phyloP scores from a whole-genome alignment of 345 rosid species.

The Lumnitzera racemosa region DNA sequence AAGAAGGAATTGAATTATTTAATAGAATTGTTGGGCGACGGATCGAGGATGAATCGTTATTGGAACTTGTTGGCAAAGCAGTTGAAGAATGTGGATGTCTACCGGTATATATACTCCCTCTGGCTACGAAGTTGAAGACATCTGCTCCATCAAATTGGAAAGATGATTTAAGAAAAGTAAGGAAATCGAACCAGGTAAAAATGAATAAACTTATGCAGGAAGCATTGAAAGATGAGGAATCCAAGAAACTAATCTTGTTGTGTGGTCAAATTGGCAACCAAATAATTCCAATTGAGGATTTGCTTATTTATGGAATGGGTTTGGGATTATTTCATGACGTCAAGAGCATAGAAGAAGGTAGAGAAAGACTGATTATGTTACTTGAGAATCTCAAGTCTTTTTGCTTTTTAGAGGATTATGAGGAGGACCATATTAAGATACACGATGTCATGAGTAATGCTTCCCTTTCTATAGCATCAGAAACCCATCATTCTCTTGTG shows the following conservation, averaged over 20 bases:
- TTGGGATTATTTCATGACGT: slow-evolving; percentile 8
- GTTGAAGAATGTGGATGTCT: too few relatives aligned
- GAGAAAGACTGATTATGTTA: background rate
- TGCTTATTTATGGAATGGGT: slow-evolving; percentile 14
- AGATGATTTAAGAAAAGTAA: background rate
- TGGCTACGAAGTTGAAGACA: too few relatives aligned
- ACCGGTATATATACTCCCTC: too few relatives aligned
- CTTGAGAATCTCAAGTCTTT: slow-evolving; percentile 11
- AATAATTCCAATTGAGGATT: background rate
- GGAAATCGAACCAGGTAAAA: background rate
- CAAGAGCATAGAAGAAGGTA: background rate
- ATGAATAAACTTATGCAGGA: background rate
- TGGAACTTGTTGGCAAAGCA: too few relatives aligned
- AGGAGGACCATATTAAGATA: slow-evolving; percentile 3
- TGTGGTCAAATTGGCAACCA: background rate
- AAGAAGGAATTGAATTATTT: too few relatives aligned
- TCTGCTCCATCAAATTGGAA: background rate
- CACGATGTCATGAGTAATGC: slow-evolving; percentile 15
- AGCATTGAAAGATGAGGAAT: background rate
- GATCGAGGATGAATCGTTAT: too few relatives aligned
- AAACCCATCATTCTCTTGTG: background rate
- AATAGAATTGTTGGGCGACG: too few relatives aligned
- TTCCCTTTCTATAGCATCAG: slow-evolving; percentile 13
- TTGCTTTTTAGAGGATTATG: slow-evolving; percentile 14
- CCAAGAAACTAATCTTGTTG: background rate